A percentile compares a stretch with the other conserved stretches of the same genome.
phyloP scores from a whole-genome alignment of 1,284 basidiomycete species.

The Malassezia restricta region DNA sequence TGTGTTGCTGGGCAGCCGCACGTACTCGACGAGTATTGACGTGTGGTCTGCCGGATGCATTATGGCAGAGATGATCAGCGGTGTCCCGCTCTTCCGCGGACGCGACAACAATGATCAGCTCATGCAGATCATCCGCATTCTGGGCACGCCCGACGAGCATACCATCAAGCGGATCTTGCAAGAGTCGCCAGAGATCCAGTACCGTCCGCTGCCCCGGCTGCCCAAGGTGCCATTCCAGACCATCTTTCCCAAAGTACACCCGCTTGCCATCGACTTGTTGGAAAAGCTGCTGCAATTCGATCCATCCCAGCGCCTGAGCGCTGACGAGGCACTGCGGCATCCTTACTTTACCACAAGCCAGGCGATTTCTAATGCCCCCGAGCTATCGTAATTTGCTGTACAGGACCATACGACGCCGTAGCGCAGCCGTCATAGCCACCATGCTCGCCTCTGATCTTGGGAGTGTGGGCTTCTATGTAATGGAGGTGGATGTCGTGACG shows the following conservation, averaged over 20 bases:
- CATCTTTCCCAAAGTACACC: constrained; percentile 80
- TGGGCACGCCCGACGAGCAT: constrained; percentile 85
- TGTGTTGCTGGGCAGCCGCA: constrained; percentile 87
- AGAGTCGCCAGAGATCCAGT: constrained; percentile 86
- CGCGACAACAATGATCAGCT: constrained; percentile 96
- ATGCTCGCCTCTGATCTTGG: neutral
- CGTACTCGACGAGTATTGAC: constrained; percentile 96
- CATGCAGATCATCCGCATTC: constrained; percentile 89
- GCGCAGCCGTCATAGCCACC: neutral
- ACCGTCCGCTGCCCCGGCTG: constrained; percentile 78
- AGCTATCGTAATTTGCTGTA: neutral
- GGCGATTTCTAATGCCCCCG: constrained; percentile 17
- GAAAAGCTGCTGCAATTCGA: constrained; percentile 94
- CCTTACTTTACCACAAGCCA: constrained; percentile 64
- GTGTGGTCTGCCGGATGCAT: constrained; percentile 99
- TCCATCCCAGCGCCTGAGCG: constrained; percentile 79
- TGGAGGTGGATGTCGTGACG: too few relatives aligned
- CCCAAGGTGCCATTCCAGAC: constrained; percentile 79
- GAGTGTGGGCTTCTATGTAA: too few relatives aligned
- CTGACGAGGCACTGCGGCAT: constrained; percentile 79
- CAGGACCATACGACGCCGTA: too few relatives aligned
- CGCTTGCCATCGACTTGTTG: constrained; percentile 82
- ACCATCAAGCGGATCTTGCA: constrained; percentile 77
- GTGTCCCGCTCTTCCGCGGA: constrained; percentile 90
- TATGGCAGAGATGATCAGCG: constrained; percentile 81